Conservation (phyloP, 2,329 filamentous ascomycete species). For the Colletotrichum noveboracense region DNA sequence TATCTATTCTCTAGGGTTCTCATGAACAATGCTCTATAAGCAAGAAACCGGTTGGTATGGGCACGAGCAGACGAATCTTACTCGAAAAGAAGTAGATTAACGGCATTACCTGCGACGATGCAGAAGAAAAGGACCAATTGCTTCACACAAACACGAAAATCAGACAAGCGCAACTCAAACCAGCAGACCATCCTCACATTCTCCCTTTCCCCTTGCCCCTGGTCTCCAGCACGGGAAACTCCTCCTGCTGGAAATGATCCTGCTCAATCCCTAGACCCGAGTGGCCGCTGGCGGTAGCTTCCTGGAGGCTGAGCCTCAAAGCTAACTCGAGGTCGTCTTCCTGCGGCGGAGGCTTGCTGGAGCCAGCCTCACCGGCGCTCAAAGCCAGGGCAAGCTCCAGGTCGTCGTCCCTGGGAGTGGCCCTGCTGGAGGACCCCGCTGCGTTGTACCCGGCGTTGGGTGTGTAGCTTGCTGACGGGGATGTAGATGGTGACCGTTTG, state of each 20-base stretch:
- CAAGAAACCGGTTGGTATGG: not conserved
- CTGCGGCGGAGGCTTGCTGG: conserved; percentile 49
- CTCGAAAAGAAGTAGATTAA: not conserved
- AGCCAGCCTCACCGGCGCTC: conserved; percentile 48
- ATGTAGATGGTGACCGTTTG: conserved; percentile 39
- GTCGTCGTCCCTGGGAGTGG: conserved; percentile 53
- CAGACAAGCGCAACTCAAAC: not conserved
- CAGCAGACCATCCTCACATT: conserved; percentile 15
- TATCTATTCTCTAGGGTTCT: not conserved
- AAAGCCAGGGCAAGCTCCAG: conserved; percentile 64
- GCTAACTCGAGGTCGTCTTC: conserved; percentile 67
- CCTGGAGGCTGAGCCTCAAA: conserved; percentile 52
- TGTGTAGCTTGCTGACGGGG: conserved; percentile 41
- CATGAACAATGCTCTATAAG: not conserved
- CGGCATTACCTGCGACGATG: not conserved
- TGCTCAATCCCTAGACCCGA: conserved; percentile 31
- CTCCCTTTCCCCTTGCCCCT: conserved; percentile 52
- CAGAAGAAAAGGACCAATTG: not conserved
- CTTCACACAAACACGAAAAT: not conserved
- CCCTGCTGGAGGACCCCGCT: conserved; percentile 7
- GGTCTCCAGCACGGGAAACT: conserved; percentile 45
- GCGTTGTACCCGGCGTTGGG: conserved; percentile 21
- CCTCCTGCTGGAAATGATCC: conserved; percentile 30
- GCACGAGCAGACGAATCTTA: not conserved
- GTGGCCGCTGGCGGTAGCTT: conserved; percentile 26